Evolutionary conservation across 371 early-diverging fungal genomes (phyloP).

Genomic region (Mortierella sp.): DNA sequence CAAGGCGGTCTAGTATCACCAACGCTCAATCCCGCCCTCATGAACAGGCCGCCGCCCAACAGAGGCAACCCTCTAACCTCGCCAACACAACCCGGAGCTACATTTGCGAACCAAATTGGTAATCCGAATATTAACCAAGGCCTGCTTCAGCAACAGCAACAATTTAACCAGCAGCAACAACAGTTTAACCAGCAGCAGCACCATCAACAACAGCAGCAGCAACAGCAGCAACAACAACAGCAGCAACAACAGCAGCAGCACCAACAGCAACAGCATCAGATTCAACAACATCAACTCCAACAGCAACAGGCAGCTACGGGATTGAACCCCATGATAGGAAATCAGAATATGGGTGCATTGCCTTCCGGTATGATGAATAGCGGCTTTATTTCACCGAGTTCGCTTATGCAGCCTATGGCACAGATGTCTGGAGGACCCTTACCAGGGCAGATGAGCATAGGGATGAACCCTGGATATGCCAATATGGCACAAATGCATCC

Average conservation of each 20-base stretch:
- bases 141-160: constrained; percentile 16
- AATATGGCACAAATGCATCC: constrained; percentile 49
- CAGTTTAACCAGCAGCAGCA: constrained; percentile 15
- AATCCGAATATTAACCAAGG: constrained; percentile 15
- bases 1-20: constrained; percentile 43
- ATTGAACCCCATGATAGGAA: constrained; percentile 39
- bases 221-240: constrained; percentile 12
- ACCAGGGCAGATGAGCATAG: constrained; percentile 42
- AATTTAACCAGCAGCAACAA: constrained; percentile 16
- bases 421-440: constrained; percentile 27
- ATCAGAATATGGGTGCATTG: constrained; percentile 27
- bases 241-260: constrained; percentile 26
- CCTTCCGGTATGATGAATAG: constrained; percentile 38
- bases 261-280: constrained; percentile 16
- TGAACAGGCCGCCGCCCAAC: constrained; percentile 36
- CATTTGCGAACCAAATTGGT: constrained; percentile 24
- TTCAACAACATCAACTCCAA: constrained; percentile 29
- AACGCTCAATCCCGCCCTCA: constrained; percentile 36
- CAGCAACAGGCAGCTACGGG: constrained; percentile 28
- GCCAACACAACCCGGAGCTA: constrained; percentile 30
- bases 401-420: constrained; percentile 41
- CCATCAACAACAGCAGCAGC: constrained; percentile 19
- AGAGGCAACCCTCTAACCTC: constrained; percentile 44
- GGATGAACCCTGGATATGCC: constrained; percentile 31
- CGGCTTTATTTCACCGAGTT: constrained; percentile 45